Base-by-base conservation (phyloP, 768 basidiomycete genomes). In the Lentinula edodes region DNA sequence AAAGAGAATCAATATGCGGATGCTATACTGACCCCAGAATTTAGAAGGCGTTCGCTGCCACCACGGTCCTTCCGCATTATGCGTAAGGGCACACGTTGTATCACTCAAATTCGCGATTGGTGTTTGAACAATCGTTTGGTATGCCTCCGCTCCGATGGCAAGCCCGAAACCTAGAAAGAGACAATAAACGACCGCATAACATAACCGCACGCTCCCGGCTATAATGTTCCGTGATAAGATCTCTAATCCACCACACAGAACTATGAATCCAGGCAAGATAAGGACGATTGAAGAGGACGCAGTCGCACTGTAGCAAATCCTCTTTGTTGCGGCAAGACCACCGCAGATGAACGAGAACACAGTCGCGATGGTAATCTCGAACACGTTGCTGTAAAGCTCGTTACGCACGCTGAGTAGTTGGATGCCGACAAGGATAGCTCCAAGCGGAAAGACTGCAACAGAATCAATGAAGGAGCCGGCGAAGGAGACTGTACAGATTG, bases 291-390 rank as follows among this genome's bases (percentile, higher is more conserved):
- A 85, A 39, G 83, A 84, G 6, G 89, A 89, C 0, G 89, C 88
- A 60, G 93, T 76, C 0, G 93, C 89, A 0, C 91, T 85, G 68
- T 91, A 94, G 72, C 92, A 95, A 64, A 95, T 85, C 35, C 78
- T 72, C n/a, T 78, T 73, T 0, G 88, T 84, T 13, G 84, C 78
- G 0, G 89, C 87, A 46, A 94, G 74, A 2, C 86, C 90, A 34
- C 89, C 91, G 7, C 91, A 79, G 46, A 92, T 60, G 73, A 95
- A 94, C 58, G 90, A 90, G 71, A 90, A 81, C 28, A 93, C 74
- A 2, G 86, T 88, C 4, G 93, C 87, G 54, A 93, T 82, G 12
- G 88, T 90, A 63, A 94, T 91, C 66, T 91, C 91, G 61, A 91
- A 93, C 35, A 94, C 84, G 61, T 90, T 90, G 6, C 82, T 83